Conservation (phyloP, 352 stramenopile species). For the Thalassiosira gravida region DNA sequence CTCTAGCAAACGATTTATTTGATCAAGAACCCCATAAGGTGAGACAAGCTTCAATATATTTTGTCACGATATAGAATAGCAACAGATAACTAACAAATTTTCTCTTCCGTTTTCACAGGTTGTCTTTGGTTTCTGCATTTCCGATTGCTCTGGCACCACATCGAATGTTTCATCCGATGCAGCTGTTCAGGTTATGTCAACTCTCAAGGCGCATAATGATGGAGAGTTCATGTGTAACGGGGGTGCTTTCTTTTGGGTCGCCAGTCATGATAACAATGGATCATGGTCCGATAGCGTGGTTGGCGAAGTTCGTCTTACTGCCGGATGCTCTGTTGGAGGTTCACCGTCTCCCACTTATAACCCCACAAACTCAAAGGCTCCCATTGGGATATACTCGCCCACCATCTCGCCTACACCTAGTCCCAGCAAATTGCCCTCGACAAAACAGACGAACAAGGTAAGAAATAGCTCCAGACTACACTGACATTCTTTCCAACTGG, state of each 20-base stretch:
- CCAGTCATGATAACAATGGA: slow-evolving; percentile 50
- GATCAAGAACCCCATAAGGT: slow-evolving; percentile 59
- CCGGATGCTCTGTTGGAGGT: slow-evolving; percentile 28
- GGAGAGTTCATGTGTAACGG: slow-evolving; percentile 61
- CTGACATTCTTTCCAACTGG: slow-evolving; percentile 6
- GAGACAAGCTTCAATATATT: slow-evolving; percentile 5
- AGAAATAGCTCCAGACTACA: too few relatives aligned
- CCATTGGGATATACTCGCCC: background rate
- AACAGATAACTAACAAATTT: too few relatives aligned
- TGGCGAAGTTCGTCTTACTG: slow-evolving; percentile 29
- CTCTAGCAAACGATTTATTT: slow-evolving; percentile 63
- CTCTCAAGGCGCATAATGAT: slow-evolving; percentile 50
- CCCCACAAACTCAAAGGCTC: slow-evolving; percentile 8
- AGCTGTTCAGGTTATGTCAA: slow-evolving; percentile 45
- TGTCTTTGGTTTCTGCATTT: slow-evolving; percentile 78
- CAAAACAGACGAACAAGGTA: too few relatives aligned
- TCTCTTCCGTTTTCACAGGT: slow-evolving; percentile 36
- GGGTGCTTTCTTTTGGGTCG: slow-evolving; percentile 77
- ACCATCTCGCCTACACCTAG: background rate
- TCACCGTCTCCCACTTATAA: slow-evolving; percentile 4
- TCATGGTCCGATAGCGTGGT: slow-evolving; percentile 58
- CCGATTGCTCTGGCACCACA: slow-evolving; percentile 53
- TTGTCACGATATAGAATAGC: too few relatives aligned
- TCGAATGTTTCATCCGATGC: slow-evolving; percentile 35
- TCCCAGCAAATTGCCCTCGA: background rate